Evolutionary conservation across 306 rosid species (phyloP).

Genomic region (Gleditsia sinensis): DNA sequence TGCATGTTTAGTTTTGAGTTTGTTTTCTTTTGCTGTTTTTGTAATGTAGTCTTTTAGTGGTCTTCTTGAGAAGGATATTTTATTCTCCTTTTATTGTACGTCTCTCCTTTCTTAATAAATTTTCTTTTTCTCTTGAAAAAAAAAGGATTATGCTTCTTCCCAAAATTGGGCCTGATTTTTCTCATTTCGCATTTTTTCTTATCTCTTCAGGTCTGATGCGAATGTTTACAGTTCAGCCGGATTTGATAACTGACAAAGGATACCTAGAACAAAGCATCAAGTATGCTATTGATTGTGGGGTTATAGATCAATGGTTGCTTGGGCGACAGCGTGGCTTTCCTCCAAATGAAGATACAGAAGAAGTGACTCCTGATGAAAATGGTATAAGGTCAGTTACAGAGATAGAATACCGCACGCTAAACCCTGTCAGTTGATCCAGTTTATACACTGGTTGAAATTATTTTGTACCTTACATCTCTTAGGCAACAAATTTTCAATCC

Average conservation of each 20-base stretch:
- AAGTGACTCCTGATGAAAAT: conserved; percentile 58
- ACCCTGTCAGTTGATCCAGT: conserved; percentile 47
- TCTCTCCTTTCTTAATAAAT: too few species aligned
- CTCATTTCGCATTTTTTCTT: conserved; percentile 19
- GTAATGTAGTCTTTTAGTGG: too few species aligned
- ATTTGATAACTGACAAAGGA: conserved; percentile 69
- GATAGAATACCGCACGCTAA: conserved; percentile 66
- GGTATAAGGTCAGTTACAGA: conserved; percentile 78
- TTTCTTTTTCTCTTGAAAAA: too few species aligned
- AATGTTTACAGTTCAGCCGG: conserved; percentile 78
- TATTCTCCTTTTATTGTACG: too few species aligned
- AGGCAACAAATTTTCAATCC: conserved; percentile 9
- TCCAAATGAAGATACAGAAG: conserved; percentile 65
- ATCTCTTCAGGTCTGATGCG: conserved; percentile 74
- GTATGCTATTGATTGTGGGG: conserved; percentile 86
- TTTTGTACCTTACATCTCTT: conserved; percentile 32
- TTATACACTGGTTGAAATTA: conserved; percentile 28
- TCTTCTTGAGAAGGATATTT: too few species aligned
- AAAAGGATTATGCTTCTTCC: conserved; percentile 24
- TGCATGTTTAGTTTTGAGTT: too few species aligned
- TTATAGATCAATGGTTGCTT: conserved; percentile 82
- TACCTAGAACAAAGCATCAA: conserved; percentile 71
- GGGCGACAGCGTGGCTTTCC: conserved; percentile 75
- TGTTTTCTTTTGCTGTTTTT: too few species aligned
- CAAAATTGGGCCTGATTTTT: conserved; percentile 14